Base-by-base conservation (phyloP, 805 yeast species). In the Komagataella populi region DNA sequence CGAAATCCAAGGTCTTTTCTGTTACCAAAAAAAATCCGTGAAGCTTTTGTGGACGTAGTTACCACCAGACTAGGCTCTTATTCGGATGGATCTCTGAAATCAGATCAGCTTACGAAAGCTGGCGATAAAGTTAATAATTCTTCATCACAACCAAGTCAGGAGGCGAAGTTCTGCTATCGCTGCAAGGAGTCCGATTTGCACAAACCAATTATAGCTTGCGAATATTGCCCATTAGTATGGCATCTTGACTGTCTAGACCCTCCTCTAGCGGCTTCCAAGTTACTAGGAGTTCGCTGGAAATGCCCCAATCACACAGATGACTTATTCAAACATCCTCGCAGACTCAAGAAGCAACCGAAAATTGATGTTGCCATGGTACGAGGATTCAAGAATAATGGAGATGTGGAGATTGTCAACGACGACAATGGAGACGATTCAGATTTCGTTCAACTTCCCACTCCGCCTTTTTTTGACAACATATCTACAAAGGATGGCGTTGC, bases 171-270 rank as follows among this genome's bases (percentile, higher is more conserved):
- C 48, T 91, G 99, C 65, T 84, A 79, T 61, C 76, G 74, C 55
- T 91, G 99, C 68, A 83, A 84, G 1, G 68, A 70, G 20, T 81
- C 93, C 4, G 93, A 88, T 0, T 67, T 84, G 50, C 60, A 79
- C 46, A 71, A 75, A 49, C 72, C 76, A 43, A 71, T 90, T 17
- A 76, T 82, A 14, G 78, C 77, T 52, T 90, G 98, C 64, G 96
- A 88, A 60, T 85, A 83, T 60, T 90, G 98, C 64, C 72, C 83
- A 0, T 70, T 84, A 3, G 76, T 81, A 16, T 90, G 95, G 95
- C 98, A 90, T 67, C 65, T 90, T 48, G 96, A 91, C 65, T 90
- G 98, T 64, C 65, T 90, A 14, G 72, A 76, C 50, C 85, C 87
- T 1, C 95, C 96, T 1, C 68, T 87, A 57, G 73, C 87, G 14